Percentiles rank a stretch among this genome's conserved stretches.
These are phyloP conservation scores for Corylus heterophylla DNA, from an alignment of 306 rosid genomes.

Conservation along the genomic window DNA sequence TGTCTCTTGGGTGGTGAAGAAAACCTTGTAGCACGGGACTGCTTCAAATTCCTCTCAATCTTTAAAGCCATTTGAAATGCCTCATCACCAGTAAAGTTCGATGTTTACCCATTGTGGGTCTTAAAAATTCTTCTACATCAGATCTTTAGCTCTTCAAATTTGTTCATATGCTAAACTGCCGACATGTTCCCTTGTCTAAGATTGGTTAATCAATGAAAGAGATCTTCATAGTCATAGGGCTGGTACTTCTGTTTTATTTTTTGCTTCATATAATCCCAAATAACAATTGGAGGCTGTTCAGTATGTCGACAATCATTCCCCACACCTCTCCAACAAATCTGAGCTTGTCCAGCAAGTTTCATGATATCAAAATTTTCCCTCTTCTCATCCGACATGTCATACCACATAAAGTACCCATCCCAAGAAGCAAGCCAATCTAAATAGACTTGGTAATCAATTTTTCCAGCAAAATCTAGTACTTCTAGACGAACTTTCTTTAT, in stretches of 20 bases:
- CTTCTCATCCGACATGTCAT: neutral
- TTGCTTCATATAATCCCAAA: neutral
- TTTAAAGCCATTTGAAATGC: too few relatives aligned
- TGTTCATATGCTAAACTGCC: neutral
- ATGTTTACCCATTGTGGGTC: neutral
- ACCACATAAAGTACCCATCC: neutral
- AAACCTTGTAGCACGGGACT: too few relatives aligned
- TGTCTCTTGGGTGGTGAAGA: too few relatives aligned
- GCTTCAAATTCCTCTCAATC: neutral
- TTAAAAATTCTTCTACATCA: neutral
- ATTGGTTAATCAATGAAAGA: neutral
- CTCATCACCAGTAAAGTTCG: too few relatives aligned
- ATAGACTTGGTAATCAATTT: neutral
- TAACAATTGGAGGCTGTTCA: neutral
- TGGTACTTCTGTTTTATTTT: neutral
- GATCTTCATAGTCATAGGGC: neutral
- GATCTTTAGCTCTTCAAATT: neutral
- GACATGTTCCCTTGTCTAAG: neutral
- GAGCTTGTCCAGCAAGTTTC: neutral
- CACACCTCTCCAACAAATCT: neutral
- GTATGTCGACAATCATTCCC: neutral
- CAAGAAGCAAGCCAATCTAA: neutral
- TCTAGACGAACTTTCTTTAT: neutral
- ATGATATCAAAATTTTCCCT: neutral
- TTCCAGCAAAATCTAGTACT: neutral